phyloP scores from a whole-genome alignment of 2,329 filamentous ascomycete genomes.

The Phyllosticta capitalensis region DNA sequence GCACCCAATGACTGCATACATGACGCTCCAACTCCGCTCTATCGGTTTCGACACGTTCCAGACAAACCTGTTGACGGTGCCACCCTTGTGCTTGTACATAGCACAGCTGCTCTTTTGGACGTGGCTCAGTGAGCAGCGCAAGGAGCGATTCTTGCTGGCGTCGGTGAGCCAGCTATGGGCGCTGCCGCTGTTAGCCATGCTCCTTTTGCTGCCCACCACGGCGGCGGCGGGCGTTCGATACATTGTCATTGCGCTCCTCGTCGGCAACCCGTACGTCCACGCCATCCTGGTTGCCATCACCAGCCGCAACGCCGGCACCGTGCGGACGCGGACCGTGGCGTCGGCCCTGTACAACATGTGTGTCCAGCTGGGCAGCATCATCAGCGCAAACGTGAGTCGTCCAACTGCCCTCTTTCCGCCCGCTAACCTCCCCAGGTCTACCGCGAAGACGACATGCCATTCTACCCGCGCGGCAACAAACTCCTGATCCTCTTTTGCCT shows the following conservation, averaged over 20 bases:
- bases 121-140: conserved; percentile 40
- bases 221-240: conserved; percentile 31
- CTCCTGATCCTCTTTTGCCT: conserved; percentile 41
- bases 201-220: conserved; percentile 25
- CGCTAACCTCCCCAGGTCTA: conserved; percentile 33
- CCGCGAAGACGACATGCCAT: conserved; percentile 43
- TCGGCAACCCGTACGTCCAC: conserved; percentile 37
- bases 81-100: conserved; percentile 40
- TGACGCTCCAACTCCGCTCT: conserved; percentile 30
- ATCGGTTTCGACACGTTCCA: conserved; percentile 34
- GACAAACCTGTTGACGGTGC: conserved; percentile 33
- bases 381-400: conserved; percentile 18
- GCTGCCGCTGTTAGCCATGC: conserved; percentile 31
- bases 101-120: conserved; percentile 41
- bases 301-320: conserved; percentile 52
- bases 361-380: conserved; percentile 32
- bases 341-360: conserved; percentile 53
- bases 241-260: conserved; percentile 29
- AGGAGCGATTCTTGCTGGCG: conserved; percentile 42
- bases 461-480: conserved; percentile 45
- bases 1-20: conserved; percentile 28
- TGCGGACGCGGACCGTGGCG: conserved; percentile 53
- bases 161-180: conserved; percentile 33
- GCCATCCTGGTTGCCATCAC: conserved; percentile 53
- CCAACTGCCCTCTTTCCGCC: conserved; percentile 4